Evolutionary conservation across 2,329 filamentous ascomycete species (phyloP), one percentile per base, ranked within the genome.

Genomic region (Neopestalotiopsis sp.): DNA sequence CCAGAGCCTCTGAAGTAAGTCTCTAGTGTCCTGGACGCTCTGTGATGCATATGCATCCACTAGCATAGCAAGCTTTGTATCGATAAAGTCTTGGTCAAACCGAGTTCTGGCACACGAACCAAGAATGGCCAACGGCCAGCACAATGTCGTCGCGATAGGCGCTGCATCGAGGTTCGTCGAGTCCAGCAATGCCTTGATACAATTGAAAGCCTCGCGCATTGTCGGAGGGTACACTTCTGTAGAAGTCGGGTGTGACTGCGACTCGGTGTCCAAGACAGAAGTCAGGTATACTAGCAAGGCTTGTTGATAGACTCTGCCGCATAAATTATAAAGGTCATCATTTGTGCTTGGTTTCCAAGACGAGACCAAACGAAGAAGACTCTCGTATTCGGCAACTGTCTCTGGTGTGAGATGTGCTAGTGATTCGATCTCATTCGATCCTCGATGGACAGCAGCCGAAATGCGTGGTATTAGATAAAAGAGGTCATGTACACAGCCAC

Each of bases 221-320:
- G 3, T 5, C 2, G 57, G 9, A 6, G 24, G 17, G 57, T 59
- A 32, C 28, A 4, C 57, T 30, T 9, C 1, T 32, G 20, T 59
- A 2, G 57, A 32, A 6, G 57, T 1, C 1, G 57, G 12, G 5
- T 59, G 57, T 28, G 14, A 10, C n/a, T 0, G 45, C 17, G 45
- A 20, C 17, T 17, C 45, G 6, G 4, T 9, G 4, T 59, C 9
- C 4, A 59, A 59, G 10, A 59, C 57, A 2, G 57, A 59, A 14
- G n/a, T 24, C 30, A 59, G 24, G 30, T 34, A 59, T 34, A 28
- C 57, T 2, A 59, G 57, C 12, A 59, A 24, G 17, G 57, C 57
- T 14, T 59, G 57, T 28, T 59, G 57, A 34, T 59, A 59, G 9
- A 59, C 57, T 59, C 28, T 59, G 17, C 57, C 57, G 4, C 57